Conservation (phyloP, 129 eudicot genomes). For the Arctium minus region DNA sequence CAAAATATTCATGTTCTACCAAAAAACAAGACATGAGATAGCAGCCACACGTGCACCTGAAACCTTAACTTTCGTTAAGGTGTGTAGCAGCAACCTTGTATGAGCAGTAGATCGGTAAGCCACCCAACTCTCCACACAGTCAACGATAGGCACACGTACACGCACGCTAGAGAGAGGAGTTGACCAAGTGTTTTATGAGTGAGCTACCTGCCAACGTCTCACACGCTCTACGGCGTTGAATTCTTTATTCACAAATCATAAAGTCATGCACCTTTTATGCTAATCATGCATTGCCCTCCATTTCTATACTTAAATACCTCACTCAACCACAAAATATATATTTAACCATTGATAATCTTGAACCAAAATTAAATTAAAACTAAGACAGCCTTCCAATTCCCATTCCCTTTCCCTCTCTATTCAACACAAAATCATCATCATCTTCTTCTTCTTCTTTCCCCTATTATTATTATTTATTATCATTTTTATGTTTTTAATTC, state of each 20-base stretch:
- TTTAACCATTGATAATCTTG: slow-evolving; percentile 32
- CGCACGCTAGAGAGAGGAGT: slow-evolving; percentile 30
- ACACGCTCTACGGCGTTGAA: slow-evolving; percentile 97
- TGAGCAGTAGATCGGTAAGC: slow-evolving; percentile 34
- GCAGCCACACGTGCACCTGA: slow-evolving; percentile 18
- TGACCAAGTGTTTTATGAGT: slow-evolving; percentile 87
- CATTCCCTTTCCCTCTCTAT: not conserved
- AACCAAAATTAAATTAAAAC: not conserved
- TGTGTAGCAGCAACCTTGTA: slow-evolving; percentile 3
- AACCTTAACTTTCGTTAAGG: slow-evolving; percentile 12
- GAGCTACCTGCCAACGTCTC: slow-evolving; percentile 89
- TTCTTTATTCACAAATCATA: slow-evolving; percentile 57
- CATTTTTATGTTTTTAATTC: not conserved
- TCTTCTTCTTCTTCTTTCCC: slow-evolving; percentile 1
- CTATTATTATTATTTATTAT: not conserved
- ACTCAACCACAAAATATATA: slow-evolving; percentile 22
- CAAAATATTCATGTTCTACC: slow-evolving; percentile 15
- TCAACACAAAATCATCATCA: slow-evolving; percentile 4
- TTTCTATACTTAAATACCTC: slow-evolving; percentile 16
- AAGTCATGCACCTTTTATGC: slow-evolving; percentile 77
- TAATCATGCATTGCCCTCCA: slow-evolving; percentile 21
- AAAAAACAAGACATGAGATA: slow-evolving; percentile 7
- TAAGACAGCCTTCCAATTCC: not conserved
- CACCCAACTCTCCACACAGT: slow-evolving; percentile 29
- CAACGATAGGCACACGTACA: slow-evolving; percentile 39